Percentiles rank a stretch among this genome's conserved stretches.
Conservation (phyloP, 176 grass and related monocot species). For the Eragrostis curvula region DNA sequence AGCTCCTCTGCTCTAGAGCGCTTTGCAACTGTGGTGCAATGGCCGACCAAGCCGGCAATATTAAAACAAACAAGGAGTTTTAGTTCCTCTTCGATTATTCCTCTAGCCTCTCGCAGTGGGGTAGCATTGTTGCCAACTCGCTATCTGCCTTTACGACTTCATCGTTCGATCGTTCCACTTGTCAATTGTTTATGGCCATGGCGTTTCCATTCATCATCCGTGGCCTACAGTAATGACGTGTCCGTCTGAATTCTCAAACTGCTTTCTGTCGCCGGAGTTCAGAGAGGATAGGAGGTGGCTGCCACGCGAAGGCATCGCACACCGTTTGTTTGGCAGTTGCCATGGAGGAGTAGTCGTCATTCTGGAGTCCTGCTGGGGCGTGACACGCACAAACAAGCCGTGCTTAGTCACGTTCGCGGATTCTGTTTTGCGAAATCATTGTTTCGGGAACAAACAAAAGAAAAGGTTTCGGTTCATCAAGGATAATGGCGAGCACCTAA, state of each 20-base stretch:
- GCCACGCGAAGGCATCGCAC: background rate
- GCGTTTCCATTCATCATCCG: background rate
- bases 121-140: conserved; percentile 34
- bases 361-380: conserved; percentile 16
- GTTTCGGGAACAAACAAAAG: conserved; percentile 20
- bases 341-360: background rate
- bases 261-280: too few relatives aligned
- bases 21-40: conserved; percentile 10
- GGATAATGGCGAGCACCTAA: conserved; percentile 19
- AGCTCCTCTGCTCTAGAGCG: conserved; percentile 22
- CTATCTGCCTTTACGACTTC: conserved; percentile 29
- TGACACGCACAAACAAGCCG: conserved; percentile 21
- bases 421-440: conserved; percentile 31
- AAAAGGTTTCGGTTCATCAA: background rate
- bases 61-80: background rate
- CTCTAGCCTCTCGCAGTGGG: background rate
- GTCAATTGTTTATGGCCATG: conserved; percentile 16
- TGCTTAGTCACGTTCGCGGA: conserved; percentile 7
- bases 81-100: background rate
- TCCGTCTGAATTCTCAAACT: background rate
- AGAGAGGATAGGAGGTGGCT: background rate
- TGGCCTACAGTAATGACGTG: background rate
- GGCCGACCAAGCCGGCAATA: conserved; percentile 42
- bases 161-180: conserved; percentile 10
- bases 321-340: too few relatives aligned